Evolutionary conservation across 208 protist genomes (phyloP), one percentile per base, ranked within the genome.

Genomic region (Polymyxa betae): DNA sequence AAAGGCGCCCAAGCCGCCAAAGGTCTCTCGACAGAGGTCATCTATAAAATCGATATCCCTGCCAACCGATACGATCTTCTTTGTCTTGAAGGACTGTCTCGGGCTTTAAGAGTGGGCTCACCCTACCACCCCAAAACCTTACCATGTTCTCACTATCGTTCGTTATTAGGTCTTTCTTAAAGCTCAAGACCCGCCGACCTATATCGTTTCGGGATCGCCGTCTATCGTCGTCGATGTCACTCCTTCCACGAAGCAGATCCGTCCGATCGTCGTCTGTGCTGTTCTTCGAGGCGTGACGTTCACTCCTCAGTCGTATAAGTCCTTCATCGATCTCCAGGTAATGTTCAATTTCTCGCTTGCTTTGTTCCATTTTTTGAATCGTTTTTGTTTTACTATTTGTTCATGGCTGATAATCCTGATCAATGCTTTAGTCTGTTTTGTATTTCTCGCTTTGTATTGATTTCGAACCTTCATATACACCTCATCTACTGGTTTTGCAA

Each of bases 21-120:
- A 12, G 91, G 92, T 20, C 92, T 93, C 32, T 68, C 89, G n/a
- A 93, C 97, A 77, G 94, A 98, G 29, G 66, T 89, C n/a, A 94
- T 98, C 10, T 99, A 99, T 94, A 99, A 98, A 93, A 99, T 99
- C 90, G 98, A 99, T 90, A 96, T 98, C 0, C 97, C 97, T 5
- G 98, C 98, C 16, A 99, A 99, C 94, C 95, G 98, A 44, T 98
- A 99, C 90, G 98, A 99, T 91, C 94, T 99, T 0, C 96, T 99
- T 16, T 99, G 96, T 88, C 92, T 97, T 40, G 98, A 99, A 93
- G 96, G 95, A 49, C 77, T 97, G n/a, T 49, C 88, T 0, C 92
- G 93, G 66, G 92, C 95, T 10, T 91, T 96, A 0, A 95, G 95
- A 88, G 95, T 98, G 24, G 99, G 98, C 92, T 92, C 96, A 0